Evolutionary conservation across 1,139 yeast species (phyloP), one percentile per base, ranked within the genome.

Genomic region (Torulaspora globosa): DNA sequence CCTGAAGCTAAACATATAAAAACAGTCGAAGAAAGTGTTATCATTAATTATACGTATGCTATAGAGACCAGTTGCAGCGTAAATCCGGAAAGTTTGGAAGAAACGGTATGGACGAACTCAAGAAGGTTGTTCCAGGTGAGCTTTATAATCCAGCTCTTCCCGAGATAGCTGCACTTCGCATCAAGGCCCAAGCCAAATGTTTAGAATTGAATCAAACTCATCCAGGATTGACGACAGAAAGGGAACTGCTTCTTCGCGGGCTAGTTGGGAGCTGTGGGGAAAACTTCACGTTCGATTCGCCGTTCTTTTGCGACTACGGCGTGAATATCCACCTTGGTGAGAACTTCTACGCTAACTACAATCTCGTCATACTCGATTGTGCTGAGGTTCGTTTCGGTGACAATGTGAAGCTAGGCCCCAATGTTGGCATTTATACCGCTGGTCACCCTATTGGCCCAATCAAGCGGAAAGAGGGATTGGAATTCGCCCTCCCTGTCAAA

Each of bases 361-460:
- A 80, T 54, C 56, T 72, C 28, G 75, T 79, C 0, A 69, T 81
- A 47, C 67, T 84, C 42, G 90, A 84, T 60, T 76, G 81, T 53
- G 72, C 82, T 1, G 56, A 80, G 33, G 79, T 84, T 24, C 73
- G 67, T n/a, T 73, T 83, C 51, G 90, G 90, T 3, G 74, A 80
- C 54, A 59, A 73, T 43, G 82, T 78, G 14, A 59, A 78, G 70
- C 62, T 79, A 39, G 90, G 86, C 0, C 88, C 90, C 12, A 78
- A 78, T 56, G 84, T 78, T 5, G 69, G 78, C 1, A 67, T 83
- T 40, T 67, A 75, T 33, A 77, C 87, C 1, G 86, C 87, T 1
- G 73, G 82, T 0, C 90, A 83, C 57, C 83, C 84, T 1, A 58
- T 73, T 3, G 82, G 79, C 47, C 76, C 82, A 0, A 56, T 66